A percentile compares a stretch with the other conserved stretches of the same genome.
Evolutionary conservation across 441 rosid genomes (phyloP).

Genomic region (Rhodomyrtus psidioides): DNA sequence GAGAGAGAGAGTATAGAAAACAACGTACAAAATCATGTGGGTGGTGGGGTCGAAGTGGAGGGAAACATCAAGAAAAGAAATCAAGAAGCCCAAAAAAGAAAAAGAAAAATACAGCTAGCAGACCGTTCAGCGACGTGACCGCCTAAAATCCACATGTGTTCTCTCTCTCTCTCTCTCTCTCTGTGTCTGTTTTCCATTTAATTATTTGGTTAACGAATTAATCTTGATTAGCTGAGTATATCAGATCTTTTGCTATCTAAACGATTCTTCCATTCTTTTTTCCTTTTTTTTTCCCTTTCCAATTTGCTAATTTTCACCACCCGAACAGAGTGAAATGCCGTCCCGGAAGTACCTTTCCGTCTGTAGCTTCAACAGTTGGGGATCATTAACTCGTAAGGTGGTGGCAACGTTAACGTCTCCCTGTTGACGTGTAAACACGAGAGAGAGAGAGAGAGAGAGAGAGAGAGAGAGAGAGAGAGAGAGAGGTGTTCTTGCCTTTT

Average conservation of each 20-base stretch:
- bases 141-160: not conserved
- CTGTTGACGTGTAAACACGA: not conserved
- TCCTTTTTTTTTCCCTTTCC: not conserved
- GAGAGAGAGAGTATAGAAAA: not conserved
- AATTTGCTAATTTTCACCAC: not conserved
- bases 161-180: not conserved
- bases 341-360: not conserved
- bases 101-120: not conserved
- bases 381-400: not conserved
- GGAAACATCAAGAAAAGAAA: not conserved
- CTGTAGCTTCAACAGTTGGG: not conserved
- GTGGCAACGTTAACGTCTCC: not conserved
- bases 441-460: not conserved
- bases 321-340: not conserved
- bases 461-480: not conserved
- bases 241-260: not conserved
- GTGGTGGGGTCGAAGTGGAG: slow-evolving; percentile 1
- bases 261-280: not conserved
- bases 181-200: not conserved
- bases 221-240: not conserved
- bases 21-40: not conserved
- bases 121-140: not conserved
- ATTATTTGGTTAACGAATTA: not conserved
- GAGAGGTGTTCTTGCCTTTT: not conserved
- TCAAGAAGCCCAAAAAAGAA: not conserved